A percentile compares a stretch with the other conserved stretches of the same genome.
These are phyloP conservation scores for Ceratocystis variospora DNA, from an alignment of 2,329 filamentous ascomycete genomes.

Conservation along the genomic window DNA sequence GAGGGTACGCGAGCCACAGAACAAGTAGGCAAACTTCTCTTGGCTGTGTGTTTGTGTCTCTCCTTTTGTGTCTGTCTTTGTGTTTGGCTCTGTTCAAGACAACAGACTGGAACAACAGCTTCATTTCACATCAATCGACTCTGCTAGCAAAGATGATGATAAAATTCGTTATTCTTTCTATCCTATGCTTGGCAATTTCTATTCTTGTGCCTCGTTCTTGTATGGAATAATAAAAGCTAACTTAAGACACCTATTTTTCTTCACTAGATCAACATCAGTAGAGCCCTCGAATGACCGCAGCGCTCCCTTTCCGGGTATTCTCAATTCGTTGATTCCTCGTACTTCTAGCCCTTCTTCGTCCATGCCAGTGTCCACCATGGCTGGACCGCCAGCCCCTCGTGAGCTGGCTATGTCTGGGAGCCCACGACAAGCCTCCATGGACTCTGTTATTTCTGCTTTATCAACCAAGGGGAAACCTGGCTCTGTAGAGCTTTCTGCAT, in stretches of 20 bases:
- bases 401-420: conserved; percentile 30
- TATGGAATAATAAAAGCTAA: not conserved
- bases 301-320: conserved; percentile 11
- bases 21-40: not conserved
- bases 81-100: too few relatives aligned
- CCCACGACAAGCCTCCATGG: conserved; percentile 69
- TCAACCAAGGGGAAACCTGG: conserved; percentile 49
- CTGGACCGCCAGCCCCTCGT: conserved; percentile 22
- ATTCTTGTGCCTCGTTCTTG: too few relatives aligned
- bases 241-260: not conserved
- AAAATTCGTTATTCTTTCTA: too few relatives aligned
- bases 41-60: too few relatives aligned
- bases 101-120: too few relatives aligned
- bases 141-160: too few relatives aligned
- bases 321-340: conserved; percentile 22
- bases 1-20: not conserved
- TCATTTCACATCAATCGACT: too few relatives aligned
- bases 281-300: conserved; percentile 15
- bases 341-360: conserved; percentile 35
- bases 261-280: conserved; percentile 1
- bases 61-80: too few relatives aligned
- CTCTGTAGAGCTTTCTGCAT: conserved; percentile 42
- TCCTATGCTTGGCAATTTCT: too few relatives aligned
- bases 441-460: conserved; percentile 75
- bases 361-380: conserved; percentile 15